These are phyloP conservation scores for Eimeria praecox DNA, from an alignment of 169 alveolate species.

Conservation along the genomic window DNA sequence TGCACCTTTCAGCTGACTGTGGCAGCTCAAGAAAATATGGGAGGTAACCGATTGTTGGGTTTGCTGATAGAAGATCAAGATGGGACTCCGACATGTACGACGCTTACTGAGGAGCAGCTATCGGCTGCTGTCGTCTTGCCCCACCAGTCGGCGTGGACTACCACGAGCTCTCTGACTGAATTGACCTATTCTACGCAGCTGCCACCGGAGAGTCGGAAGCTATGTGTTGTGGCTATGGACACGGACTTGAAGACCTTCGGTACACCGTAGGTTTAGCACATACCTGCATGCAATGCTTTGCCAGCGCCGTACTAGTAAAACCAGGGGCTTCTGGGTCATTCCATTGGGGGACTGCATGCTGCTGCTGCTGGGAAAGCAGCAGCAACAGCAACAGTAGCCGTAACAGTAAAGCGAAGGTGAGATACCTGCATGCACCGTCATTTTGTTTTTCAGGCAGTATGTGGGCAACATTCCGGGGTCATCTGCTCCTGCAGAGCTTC, in stretches of 20 bases:
- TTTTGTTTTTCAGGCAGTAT: conserved; percentile 33
- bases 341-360: not conserved
- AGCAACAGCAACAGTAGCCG: not conserved
- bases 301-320: not conserved
- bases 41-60: not conserved
- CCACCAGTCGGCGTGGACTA: conserved; percentile 54
- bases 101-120: not conserved
- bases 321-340: no score
- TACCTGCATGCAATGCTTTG: not conserved
- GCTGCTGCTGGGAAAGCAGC: not conserved
- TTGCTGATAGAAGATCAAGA: conserved; percentile 41
- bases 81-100: not conserved
- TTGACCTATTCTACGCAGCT: conserved; percentile 26
- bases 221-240: conserved; percentile 32
- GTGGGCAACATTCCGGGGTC: conserved; percentile 59
- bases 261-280: conserved; percentile 26
- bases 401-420: not conserved
- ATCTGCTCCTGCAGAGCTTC: conserved; percentile 48
- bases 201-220: conserved; percentile 28
- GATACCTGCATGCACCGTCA: not conserved
- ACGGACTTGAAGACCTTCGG: not conserved
- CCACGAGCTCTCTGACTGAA: not conserved
- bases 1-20: conserved; percentile 54
- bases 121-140: conserved; percentile 25
- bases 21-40: not conserved